A percentile compares a stretch with the other conserved stretches of the same genome.
These are phyloP conservation scores for Nothomitra cinnamomea DNA, from an alignment of 2,329 filamentous ascomycete species.

Conservation along the genomic window DNA sequence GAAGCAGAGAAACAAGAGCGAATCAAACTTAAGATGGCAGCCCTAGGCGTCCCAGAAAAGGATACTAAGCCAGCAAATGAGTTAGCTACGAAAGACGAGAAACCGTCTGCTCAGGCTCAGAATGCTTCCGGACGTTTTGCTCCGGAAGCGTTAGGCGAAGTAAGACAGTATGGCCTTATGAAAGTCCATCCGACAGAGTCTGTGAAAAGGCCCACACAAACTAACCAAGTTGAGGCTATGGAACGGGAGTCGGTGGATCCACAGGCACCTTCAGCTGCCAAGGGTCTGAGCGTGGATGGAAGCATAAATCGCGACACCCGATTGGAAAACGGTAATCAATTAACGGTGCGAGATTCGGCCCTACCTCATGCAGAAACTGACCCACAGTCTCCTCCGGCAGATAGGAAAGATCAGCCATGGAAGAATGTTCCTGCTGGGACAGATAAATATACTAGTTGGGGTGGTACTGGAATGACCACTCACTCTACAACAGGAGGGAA, in stretches of 20 bases:
- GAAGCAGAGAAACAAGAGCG: conserved; percentile 56
- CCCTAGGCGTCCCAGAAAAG: conserved; percentile 41
- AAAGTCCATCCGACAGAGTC: conserved; percentile 40
- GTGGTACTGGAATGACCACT: conserved; percentile 11
- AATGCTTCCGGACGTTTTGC: conserved; percentile 41
- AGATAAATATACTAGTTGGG: conserved; percentile 6
- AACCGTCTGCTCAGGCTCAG: conserved; percentile 28
- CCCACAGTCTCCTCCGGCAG: neutral
- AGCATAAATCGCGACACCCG: neutral
- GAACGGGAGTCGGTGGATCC: neutral
- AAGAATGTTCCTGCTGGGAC: conserved; percentile 3
- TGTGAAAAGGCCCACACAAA: conserved; percentile 20
- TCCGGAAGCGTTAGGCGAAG: conserved; percentile 36
- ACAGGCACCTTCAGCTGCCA: neutral
- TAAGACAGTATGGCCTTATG: conserved; percentile 45
- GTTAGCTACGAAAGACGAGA: conserved; percentile 14
- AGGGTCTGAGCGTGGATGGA: neutral
- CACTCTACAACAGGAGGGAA: conserved; percentile 33
- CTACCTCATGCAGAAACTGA: neutral
- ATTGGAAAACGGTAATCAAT: neutral
- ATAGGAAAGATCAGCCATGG: conserved; percentile 5
- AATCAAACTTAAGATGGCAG: conserved; percentile 54
- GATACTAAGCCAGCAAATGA: conserved; percentile 22
- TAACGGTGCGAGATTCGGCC: neutral
- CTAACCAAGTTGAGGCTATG: conserved; percentile 6